Percentiles rank a stretch among this genome's conserved stretches.
Conservation (phyloP, 2,329 filamentous ascomycete species). For the Nannizziopsis barbatae region DNA sequence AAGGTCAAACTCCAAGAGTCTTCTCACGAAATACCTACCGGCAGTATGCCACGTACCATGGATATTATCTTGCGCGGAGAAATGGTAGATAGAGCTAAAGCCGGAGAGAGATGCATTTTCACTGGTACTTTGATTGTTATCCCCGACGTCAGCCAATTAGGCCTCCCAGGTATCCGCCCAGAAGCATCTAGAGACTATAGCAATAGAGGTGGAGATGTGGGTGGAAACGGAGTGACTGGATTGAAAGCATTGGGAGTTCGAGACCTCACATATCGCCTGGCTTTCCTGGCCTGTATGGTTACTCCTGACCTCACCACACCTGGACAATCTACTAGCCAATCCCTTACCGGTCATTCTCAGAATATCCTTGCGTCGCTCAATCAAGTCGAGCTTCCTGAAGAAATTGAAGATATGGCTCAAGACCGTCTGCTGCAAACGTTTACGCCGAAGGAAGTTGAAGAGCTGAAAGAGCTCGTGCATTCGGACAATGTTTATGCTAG, state of each 20-base stretch:
- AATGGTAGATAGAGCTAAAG: conserved; percentile 94
- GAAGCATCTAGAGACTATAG: conserved; percentile 76
- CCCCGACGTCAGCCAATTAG: conserved; percentile 88
- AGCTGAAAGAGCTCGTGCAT: conserved; percentile 86
- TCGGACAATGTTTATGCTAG: conserved; percentile 89
- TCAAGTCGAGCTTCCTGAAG: conserved; percentile 56
- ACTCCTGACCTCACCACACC: conserved; percentile 74
- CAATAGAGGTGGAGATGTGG: conserved; percentile 66
- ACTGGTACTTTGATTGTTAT: conserved; percentile 93
- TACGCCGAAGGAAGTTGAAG: conserved; percentile 76
- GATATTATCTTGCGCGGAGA: conserved; percentile 93
- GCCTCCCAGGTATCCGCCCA: conserved; percentile 72
- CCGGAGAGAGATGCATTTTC: conserved; percentile 96
- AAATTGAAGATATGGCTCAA: conserved; percentile 74
- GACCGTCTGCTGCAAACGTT: conserved; percentile 77
- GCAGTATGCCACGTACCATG: conserved; percentile 96
- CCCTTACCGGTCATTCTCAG: conserved; percentile 59
- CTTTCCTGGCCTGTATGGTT: conserved; percentile 96
- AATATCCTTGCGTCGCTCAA: conserved; percentile 81
- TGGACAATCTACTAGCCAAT: conserved; percentile 60
- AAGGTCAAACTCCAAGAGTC: conserved; percentile 98
- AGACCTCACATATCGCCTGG: conserved; percentile 86
- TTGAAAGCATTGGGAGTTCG: conserved; percentile 88
- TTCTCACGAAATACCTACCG: conserved; percentile 93
- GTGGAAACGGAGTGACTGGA: conserved; percentile 73